These are phyloP conservation scores for Phaeomoniella chlamydospora DNA, from an alignment of 2,329 filamentous ascomycete species.

Conservation along the genomic window DNA sequence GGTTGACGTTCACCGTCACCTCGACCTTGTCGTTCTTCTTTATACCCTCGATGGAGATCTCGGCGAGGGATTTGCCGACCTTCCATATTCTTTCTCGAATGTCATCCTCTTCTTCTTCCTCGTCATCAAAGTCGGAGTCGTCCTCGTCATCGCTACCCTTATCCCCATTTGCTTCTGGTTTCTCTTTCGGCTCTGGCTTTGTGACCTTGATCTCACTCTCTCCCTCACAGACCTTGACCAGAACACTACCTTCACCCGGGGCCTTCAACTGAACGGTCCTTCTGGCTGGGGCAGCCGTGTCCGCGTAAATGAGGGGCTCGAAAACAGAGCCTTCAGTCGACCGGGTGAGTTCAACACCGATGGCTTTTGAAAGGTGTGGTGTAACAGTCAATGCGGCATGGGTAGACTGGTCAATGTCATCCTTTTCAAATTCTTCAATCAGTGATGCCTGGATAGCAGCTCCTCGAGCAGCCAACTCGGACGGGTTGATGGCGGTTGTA, in stretches of 20 bases:
- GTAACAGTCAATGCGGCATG: conserved; percentile 91
- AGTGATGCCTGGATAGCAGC: conserved; percentile 91
- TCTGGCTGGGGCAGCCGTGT: conserved; percentile 82
- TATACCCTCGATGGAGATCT: conserved; percentile 68
- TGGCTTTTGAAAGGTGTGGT: conserved; percentile 74
- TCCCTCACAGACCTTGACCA: conserved; percentile 81
- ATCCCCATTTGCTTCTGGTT: conserved; percentile 41
- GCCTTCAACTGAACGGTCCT: conserved; percentile 65
- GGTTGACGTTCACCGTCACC: conserved; percentile 76
- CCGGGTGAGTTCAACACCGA: conserved; percentile 55
- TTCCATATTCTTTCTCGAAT: conserved; percentile 86
- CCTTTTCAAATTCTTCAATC: conserved; percentile 83
- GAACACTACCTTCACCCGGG: conserved; percentile 67
- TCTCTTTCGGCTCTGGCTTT: conserved; percentile 66
- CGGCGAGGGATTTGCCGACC: conserved; percentile 65
- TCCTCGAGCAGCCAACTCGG: conserved; percentile 74
- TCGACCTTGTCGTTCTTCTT: conserved; percentile 88
- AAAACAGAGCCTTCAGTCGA: conserved; percentile 53
- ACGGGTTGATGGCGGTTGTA: conserved; percentile 73
- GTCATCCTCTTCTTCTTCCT: conserved; percentile 74
- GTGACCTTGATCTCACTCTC: conserved; percentile 84
- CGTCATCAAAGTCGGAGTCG: conserved; percentile 46
- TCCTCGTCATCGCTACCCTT: conserved; percentile 47
- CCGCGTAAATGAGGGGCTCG: conserved; percentile 63
- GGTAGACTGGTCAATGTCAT: conserved; percentile 90